Percentiles rank a stretch among this genome's conserved stretches.
phyloP scores from a whole-genome alignment of 805 yeast species.

The Suhomyces sp. region DNA sequence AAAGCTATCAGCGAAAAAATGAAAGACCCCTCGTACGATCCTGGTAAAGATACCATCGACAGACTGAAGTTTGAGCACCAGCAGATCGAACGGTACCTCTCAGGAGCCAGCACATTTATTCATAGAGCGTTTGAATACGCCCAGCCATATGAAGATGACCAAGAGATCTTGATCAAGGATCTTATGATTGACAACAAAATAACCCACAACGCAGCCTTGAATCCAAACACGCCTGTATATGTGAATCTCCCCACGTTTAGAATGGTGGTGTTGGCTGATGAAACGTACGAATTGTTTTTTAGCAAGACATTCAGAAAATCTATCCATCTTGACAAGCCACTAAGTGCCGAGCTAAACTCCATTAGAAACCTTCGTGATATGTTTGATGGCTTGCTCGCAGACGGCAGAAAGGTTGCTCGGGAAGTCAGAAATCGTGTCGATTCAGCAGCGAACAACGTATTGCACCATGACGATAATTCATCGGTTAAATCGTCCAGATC shows the following conservation, averaged over 20 bases:
- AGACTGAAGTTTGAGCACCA: constrained; percentile 57
- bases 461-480: constrained; percentile 8
- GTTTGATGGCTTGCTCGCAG: constrained; percentile 88
- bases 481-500: constrained; percentile 29
- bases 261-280: constrained; percentile 93
- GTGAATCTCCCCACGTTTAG: constrained; percentile 85
- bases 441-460: constrained; percentile 35
- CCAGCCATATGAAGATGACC: constrained; percentile 52
- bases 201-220: constrained; percentile 74
- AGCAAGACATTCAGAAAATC: constrained; percentile 64
- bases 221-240: constrained; percentile 72
- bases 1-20: constrained; percentile 65
- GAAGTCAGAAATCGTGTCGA: constrained; percentile 89
- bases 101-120: constrained; percentile 83
- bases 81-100: constrained; percentile 76
- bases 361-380: constrained; percentile 72
- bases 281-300: constrained; percentile 84
- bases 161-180: constrained; percentile 35
- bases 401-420: constrained; percentile 87
- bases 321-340: constrained; percentile 60
- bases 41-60: constrained; percentile 51
- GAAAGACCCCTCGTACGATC: constrained; percentile 31
- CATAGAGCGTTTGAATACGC: constrained; percentile 91
- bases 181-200: constrained; percentile 36
- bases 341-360: constrained; percentile 44